phyloP scores from a whole-genome alignment of 176 grass and related monocot species.

The barley (Hordeum vulgare) region DNA sequence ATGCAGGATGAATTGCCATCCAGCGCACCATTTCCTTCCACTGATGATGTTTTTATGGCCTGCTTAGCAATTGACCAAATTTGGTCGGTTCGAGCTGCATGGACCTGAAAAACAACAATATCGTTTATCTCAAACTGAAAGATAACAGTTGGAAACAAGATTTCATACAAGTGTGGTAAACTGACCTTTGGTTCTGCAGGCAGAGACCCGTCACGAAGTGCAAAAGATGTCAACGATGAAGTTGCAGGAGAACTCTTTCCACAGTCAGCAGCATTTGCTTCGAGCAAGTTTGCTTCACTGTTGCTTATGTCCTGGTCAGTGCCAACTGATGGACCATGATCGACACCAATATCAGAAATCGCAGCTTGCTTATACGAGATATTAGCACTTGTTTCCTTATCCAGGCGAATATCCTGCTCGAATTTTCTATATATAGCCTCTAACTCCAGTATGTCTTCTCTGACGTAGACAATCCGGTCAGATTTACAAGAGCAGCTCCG shows the following conservation, averaged over 20 bases:
- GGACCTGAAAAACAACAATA: constrained; percentile 16
- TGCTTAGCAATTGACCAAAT: constrained; percentile 7
- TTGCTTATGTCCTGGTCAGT: not conserved
- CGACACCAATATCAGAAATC: not conserved
- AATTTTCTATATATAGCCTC: constrained; percentile 66
- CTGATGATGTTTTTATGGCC: constrained; percentile 1
- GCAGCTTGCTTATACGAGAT: constrained; percentile 19
- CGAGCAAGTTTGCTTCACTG: constrained; percentile 6
- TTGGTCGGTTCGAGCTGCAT: not conserved
- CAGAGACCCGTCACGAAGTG: not conserved
- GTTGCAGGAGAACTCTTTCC: constrained; percentile 16
- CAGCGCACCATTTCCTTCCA: constrained; percentile 20
- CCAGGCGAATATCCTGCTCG: constrained; percentile 36
- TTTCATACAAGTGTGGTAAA: not conserved
- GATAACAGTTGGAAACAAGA: not conserved
- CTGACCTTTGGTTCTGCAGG: constrained; percentile 35
- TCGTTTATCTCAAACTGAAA: constrained; percentile 1
- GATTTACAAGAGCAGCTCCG: constrained; percentile 63
- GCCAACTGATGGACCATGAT: constrained; percentile 24
- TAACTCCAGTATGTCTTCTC: constrained; percentile 63
- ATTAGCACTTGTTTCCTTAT: constrained; percentile 31
- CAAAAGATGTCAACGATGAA: constrained; percentile 24
- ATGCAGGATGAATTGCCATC: constrained; percentile 11
- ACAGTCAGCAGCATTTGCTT: constrained; percentile 14
- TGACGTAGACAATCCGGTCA: constrained; percentile 47